These are phyloP conservation scores for Syzygium grande DNA, from an alignment of 345 rosid species.

Conservation along the genomic window DNA sequence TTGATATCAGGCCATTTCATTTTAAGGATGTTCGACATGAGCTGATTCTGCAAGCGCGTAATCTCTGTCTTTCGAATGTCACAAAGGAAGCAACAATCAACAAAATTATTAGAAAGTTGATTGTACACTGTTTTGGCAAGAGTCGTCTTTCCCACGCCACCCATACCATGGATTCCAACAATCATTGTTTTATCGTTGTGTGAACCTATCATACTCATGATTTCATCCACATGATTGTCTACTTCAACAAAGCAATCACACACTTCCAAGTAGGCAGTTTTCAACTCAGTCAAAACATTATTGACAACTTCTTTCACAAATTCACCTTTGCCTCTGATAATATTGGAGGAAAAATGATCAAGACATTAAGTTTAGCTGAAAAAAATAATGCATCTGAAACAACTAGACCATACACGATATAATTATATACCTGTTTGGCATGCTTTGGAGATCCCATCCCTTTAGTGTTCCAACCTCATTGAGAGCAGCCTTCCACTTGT, in stretches of 20 bases:
- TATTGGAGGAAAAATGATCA: not conserved
- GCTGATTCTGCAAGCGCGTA: not conserved
- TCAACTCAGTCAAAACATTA: not conserved
- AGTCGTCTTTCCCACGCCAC: not conserved
- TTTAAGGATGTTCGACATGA: not conserved
- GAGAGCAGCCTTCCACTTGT: not conserved
- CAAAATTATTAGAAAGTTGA: not conserved
- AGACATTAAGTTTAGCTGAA: not conserved
- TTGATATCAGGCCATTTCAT: fast-evolving
- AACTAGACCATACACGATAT: fast-evolving
- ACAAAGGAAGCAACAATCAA: not conserved
- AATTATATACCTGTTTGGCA: not conserved
- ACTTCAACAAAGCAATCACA: not conserved
- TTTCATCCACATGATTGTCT: not conserved
- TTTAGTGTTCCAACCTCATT: not conserved
- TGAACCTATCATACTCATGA: not conserved
- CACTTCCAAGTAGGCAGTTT: not conserved
- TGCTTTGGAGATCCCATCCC: not conserved
- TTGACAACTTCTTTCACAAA: not conserved
- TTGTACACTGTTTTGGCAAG: not conserved
- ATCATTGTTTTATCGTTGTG: fast-evolving
- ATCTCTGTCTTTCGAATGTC: not conserved
- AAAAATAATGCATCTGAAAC: not conserved
- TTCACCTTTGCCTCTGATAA: not conserved
- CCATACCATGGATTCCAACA: not conserved